Evolutionary conservation across 2,329 filamentous ascomycete species (phyloP).

Genomic region (Neopestalotiopsis rosae): DNA sequence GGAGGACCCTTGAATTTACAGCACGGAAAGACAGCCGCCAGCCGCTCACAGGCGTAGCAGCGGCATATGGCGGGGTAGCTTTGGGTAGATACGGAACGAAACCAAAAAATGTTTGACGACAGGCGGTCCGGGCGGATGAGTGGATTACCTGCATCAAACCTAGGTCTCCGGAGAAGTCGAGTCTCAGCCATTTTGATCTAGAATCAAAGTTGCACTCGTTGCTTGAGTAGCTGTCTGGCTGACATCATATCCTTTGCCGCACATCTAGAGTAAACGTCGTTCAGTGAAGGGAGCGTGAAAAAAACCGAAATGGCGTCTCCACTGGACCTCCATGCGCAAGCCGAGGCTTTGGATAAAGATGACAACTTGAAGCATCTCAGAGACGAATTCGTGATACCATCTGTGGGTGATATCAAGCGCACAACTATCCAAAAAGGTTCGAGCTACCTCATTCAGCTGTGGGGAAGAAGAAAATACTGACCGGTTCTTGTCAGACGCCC

Average conservation of each 20-base stretch:
- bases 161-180: neutral
- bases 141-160: neutral
- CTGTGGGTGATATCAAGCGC: constrained; percentile 35
- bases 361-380: constrained; percentile 33
- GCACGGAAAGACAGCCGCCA: neutral
- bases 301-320: neutral
- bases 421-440: constrained; percentile 32
- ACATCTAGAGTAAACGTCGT: neutral
- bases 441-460: neutral
- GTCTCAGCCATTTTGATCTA: neutral
- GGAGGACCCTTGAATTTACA: neutral
- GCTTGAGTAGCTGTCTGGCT: neutral
- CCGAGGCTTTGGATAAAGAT: constrained; percentile 33
- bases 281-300: neutral
- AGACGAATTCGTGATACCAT: constrained; percentile 37
- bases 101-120: neutral
- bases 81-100: neutral
- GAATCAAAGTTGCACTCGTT: neutral
- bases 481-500: constrained; percentile 8
- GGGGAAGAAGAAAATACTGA: neutral
- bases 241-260: too few species aligned
- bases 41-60: neutral
- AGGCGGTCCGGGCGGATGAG: neutral
- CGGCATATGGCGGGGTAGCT: constrained; percentile 12
- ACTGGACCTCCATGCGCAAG: constrained; percentile 32